Evolutionary conservation across 2,329 filamentous ascomycete species (phyloP), one percentile per base, ranked within the genome.

Genomic region (Didymellaceae sp.): DNA sequence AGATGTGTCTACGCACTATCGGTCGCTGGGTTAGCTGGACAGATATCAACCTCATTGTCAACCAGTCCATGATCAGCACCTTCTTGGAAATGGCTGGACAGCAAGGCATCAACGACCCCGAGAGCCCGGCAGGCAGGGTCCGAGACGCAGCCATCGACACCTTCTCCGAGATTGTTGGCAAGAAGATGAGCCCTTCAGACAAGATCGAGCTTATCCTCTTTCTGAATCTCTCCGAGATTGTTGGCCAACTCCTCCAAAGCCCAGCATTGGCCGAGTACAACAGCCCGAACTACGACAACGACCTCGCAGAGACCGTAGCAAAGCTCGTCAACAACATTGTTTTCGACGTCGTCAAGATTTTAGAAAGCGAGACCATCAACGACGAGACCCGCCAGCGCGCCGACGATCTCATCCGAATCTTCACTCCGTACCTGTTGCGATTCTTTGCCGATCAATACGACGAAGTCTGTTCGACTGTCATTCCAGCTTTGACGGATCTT

Each of bases 21-120:
- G 91, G 91, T 28, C 94, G 93, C 72, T 99, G 94, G 93, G 91
- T 96, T 54, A 95, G 91, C 81, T 99, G 94, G 94, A 96, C 95
- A 67, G 94, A 97, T 69, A 97, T 99, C 64, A 89, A 89, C 41
- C 80, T 99, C 49, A 86, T 99, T 34, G 90, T 99, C 64, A 96
- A 95, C 73, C 67, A 74, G 44, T 59, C 87, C 45, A 94, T 96
- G 82, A 85, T 97, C 65, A 86, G 83, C 68, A 82, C 91, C 39
- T 81, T 99, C 52, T 87, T 97, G 66, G 89, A 94, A 59, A 84
- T 97, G 58, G 88, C 96, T 47, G 90, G 90, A n/a, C 88, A 73
- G 80, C 85, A 74, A 73, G 82, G 67, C 82, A 85, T 71, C 68
- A 81, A 57, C 75, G 80, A 64, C 76, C 84, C 65, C 73, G 82